Base-by-base conservation (phyloP, 768 basidiomycete species). In the Astraeus odoratus region DNA sequence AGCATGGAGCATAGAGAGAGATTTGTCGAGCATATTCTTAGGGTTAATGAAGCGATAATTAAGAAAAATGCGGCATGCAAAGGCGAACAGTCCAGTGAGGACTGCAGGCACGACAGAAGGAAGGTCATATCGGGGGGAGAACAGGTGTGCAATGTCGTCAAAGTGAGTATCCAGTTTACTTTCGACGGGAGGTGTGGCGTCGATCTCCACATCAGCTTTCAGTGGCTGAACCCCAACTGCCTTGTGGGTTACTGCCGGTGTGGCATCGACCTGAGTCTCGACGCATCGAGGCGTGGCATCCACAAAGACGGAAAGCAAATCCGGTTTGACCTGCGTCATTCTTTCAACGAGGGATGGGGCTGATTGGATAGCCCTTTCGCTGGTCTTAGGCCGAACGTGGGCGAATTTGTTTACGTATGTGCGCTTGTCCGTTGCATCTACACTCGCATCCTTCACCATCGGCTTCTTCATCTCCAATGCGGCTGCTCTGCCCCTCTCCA, bases 401-500 rank as follows among this genome's bases (percentile, higher is more conserved):
- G 74, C 65, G 39, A 62, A 71, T 22, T 67, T 60, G 46, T 75
- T 67, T 16, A 63, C 60, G 16, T 64, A 67, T 18, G 56, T 49
- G 46, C 66, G 66, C 30, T 56, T 61, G 22, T 74, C 70, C 6
- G 72, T 73, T 16, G 80, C 81, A 39, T 81, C 79, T 33, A 86
- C 65, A 25, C 58, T 64, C 57, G 70, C 70, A 29, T 76, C 71
- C 46, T 51, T 53, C 34, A 51, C 53, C 43, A 44, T 48, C 31
- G 63, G 16, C 54, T 49, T 42, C 29, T 37, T 49, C 15, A 41
- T 42, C 40, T 51, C 53, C 33, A 42, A 42, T 47, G 58, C 48
- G 41, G 58, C 43, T 51, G 63, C 57, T 54, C 74, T 73, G 42
- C 69, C 66, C 42, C 81, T 74, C 55, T 89, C 86, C 39, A 71